These are phyloP conservation scores for Podaxis carcinomalis DNA, from an alignment of 768 basidiomycete genomes.

Conservation along the genomic window DNA sequence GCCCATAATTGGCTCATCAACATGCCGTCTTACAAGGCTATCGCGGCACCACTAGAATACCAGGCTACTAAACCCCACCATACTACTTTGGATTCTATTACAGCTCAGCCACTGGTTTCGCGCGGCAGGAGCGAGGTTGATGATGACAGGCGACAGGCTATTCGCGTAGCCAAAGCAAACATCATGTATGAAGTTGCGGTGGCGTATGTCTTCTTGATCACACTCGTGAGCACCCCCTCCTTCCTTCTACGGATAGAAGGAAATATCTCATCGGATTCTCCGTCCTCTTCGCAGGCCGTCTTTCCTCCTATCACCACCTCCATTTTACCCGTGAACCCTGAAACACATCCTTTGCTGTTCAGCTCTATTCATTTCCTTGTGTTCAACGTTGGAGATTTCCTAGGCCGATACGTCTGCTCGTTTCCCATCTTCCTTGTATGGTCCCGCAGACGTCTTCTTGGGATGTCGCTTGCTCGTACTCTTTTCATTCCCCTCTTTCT, in stretches of 20 bases:
- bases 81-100: slow-evolving; percentile 17
- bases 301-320: slow-evolving; percentile 85
- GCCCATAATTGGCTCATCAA: slow-evolving; percentile 56
- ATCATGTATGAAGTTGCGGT: slow-evolving; percentile 66
- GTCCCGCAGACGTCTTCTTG: slow-evolving; percentile 58
- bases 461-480: slow-evolving; percentile 63
- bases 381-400: slow-evolving; percentile 70
- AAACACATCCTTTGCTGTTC: slow-evolving; percentile 80
- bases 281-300: slow-evolving; percentile 53
- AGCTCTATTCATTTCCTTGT: slow-evolving; percentile 72
- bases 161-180: slow-evolving; percentile 61
- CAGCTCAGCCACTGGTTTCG: slow-evolving; percentile 10
- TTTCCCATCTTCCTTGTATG: slow-evolving; percentile 64
- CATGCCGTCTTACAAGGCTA: slow-evolving; percentile 53
- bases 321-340: slow-evolving; percentile 59
- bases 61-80: slow-evolving; percentile 18
- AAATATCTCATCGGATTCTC: slow-evolving; percentile 1
- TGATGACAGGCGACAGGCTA: slow-evolving; percentile 38
- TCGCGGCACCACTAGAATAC: slow-evolving; percentile 46
- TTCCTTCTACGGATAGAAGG: not conserved
- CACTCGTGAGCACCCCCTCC: slow-evolving; percentile 52
- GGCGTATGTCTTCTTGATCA: slow-evolving; percentile 72
- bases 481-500: slow-evolving; percentile 85
- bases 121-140: slow-evolving; percentile 13
- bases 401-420: slow-evolving; percentile 66